These are phyloP conservation scores for Rubia balearica DNA, from an alignment of 305 asterid genomes.

Conservation along the genomic window DNA sequence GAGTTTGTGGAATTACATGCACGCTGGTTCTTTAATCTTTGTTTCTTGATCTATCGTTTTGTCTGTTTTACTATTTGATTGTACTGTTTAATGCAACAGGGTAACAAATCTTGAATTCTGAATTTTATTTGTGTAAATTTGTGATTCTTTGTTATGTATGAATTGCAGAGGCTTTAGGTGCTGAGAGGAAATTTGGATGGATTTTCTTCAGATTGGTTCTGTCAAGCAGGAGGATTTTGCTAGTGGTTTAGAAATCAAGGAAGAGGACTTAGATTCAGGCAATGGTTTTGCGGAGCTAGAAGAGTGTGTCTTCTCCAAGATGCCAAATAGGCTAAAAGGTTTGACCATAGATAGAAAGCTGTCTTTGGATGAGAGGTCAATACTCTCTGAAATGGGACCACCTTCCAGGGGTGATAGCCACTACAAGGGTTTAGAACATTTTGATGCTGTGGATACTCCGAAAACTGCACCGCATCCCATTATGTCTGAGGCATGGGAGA, in stretches of 20 bases:
- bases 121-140: neutral
- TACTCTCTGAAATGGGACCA: conserved; percentile 38
- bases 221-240: neutral
- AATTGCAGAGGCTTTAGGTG: conserved; percentile 14
- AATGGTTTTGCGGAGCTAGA: conserved; percentile 21
- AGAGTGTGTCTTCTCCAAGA: conserved; percentile 46
- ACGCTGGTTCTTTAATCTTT: neutral
- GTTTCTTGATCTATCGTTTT: conserved; percentile 6
- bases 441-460: conserved; percentile 51
- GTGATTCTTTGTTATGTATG: conserved; percentile 7
- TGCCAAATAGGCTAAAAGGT: conserved; percentile 37
- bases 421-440: conserved; percentile 43
- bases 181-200: neutral
- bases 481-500: conserved; percentile 81
- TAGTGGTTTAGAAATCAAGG: conserved; percentile 16
- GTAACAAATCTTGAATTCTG: neutral
- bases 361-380: conserved; percentile 64
- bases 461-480: conserved; percentile 60
- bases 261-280: conserved; percentile 12
- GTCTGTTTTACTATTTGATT: neutral
- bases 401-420: conserved; percentile 43
- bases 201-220: neutral
- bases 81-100: neutral
- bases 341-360: conserved; percentile 63
- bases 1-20: conserved; percentile 1